Base-by-base conservation (phyloP, 768 basidiomycete genomes). In the Psilocybe subaeruginosa region DNA sequence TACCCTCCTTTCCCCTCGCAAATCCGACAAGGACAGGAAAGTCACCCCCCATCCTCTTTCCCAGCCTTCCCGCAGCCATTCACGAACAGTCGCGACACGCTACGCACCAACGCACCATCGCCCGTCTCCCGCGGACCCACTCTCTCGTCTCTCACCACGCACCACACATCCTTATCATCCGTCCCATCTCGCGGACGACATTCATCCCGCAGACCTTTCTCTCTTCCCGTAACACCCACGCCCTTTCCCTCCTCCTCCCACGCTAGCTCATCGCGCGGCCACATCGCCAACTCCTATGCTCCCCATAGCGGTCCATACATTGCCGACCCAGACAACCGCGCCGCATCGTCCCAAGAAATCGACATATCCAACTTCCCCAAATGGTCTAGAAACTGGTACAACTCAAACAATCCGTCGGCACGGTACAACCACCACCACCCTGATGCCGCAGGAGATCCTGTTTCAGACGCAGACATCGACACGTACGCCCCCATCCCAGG, bases 301-400 rank as follows among this genome's bases (percentile, higher is more conserved):
- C n/a, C 57, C 59, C 62, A 66, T 49, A 46, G 66, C 50, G 64
- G 69, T 41, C 66, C 68, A 61, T 64, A 56, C 63, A 63, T 69
- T 58, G 54, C 59, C 57, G 67, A 66, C 60, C 49, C 72, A 56
- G 65, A 63, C 67, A 33, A 57, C 41, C 53, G 59, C 33, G 63
- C 46, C 49, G 72, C 78, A 45, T 71, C 79, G 27, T 41, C 65
- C 1, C 63, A 71, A 0, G 85, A 87, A 63, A 80, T 87, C 43
- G 86, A 89, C 69, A 79, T 86, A 33, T 77, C 85, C 12, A 81
- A 81, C 41, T 90, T 89, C 70, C 88, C 89, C 14, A 76, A 81
- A 16, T 89, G 85, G 83, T 84, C 88, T 27, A 78, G 82, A 27
- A 76, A 77, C 11, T 90, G 88, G 88, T 89, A 89, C 68, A 73